A percentile compares a stretch with the other conserved stretches of the same genome.
These are phyloP conservation scores for Globisporangium alternatum DNA, from an alignment of 352 stramenopile species.

Conservation along the genomic window DNA sequence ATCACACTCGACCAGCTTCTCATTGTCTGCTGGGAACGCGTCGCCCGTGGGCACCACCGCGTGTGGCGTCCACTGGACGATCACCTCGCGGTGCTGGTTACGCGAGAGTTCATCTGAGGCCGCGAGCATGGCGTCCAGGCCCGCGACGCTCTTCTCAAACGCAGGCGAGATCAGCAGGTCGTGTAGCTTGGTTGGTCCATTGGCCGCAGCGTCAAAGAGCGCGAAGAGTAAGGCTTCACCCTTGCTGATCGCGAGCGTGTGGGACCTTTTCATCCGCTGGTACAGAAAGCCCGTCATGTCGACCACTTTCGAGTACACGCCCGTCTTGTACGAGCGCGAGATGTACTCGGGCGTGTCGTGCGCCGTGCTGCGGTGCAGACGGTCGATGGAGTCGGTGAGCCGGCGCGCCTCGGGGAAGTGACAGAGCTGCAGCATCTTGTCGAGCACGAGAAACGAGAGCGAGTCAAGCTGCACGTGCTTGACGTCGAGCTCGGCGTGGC, in stretches of 20 bases:
- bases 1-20: slow-evolving; percentile 60
- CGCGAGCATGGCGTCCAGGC: slow-evolving; percentile 42
- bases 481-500: slow-evolving; percentile 74
- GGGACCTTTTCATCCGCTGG: slow-evolving; percentile 70
- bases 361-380: slow-evolving; percentile 49
- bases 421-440: slow-evolving; percentile 70
- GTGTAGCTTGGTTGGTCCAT: slow-evolving; percentile 39
- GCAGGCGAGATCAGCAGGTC: slow-evolving; percentile 40
- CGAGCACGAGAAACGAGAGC: slow-evolving; percentile 79
- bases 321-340: slow-evolving; percentile 67
- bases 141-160: slow-evolving; percentile 36
- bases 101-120: slow-evolving; percentile 33
- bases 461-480: slow-evolving; percentile 88
- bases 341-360: slow-evolving; percentile 84
- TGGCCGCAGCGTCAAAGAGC: slow-evolving; percentile 45
- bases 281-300: slow-evolving; percentile 82
- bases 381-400: slow-evolving; percentile 45
- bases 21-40: slow-evolving; percentile 39
- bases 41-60: slow-evolving; percentile 31
- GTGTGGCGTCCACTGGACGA: slow-evolving; percentile 62
- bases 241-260: slow-evolving; percentile 66
- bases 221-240: slow-evolving; percentile 58
- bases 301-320: slow-evolving; percentile 80
- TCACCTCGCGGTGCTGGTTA: slow-evolving; percentile 82
- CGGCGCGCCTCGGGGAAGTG: slow-evolving; percentile 52